Percentiles rank a stretch among this genome's conserved stretches.
phyloP scores from a whole-genome alignment of 805 yeast species.

The Candida nemodendra region DNA sequence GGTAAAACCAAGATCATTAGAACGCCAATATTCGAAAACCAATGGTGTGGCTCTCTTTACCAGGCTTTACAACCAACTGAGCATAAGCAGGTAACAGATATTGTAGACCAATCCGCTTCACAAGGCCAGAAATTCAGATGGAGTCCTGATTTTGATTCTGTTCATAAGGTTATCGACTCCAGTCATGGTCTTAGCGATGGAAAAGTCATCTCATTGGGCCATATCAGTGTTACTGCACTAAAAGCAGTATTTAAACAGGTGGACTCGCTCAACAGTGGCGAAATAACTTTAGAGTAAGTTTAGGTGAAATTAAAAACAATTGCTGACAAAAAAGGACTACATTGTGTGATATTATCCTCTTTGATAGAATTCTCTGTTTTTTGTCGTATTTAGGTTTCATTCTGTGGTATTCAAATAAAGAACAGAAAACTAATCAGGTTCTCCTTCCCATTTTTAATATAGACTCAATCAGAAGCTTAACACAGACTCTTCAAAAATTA shows the following conservation, averaged over 20 bases:
- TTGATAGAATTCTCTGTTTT: no score
- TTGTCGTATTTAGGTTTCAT: background rate
- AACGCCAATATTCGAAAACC: conserved; percentile 78
- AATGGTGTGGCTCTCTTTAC: conserved; percentile 54
- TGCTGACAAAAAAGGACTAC: background rate
- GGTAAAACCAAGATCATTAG: conserved; percentile 60
- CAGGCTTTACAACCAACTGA: conserved; percentile 10
- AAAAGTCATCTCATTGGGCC: conserved; percentile 61
- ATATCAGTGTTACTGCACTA: conserved; percentile 65
- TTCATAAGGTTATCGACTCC: conserved; percentile 50
- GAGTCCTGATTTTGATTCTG: conserved; percentile 78
- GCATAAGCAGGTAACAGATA: conserved; percentile 32
- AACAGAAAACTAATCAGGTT: conserved; percentile 2
- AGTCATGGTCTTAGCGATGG: conserved; percentile 61
- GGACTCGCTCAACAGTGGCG: conserved; percentile 49
- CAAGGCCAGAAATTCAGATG: conserved; percentile 61
- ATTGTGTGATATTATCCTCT: no score
- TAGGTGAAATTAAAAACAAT: background rate
- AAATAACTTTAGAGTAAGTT: conserved; percentile 50
- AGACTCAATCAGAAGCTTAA: no score
- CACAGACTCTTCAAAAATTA: conserved; percentile 18
- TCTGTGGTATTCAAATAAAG: conserved; percentile 1
- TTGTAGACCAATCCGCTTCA: conserved; percentile 45
- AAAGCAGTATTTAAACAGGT: conserved; percentile 66
- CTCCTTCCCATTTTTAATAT: no score